Evolutionary conservation across 306 rosid genomes (phyloP), one percentile per base, ranked within the genome.

Genomic region (Aeschynomene evenia): DNA sequence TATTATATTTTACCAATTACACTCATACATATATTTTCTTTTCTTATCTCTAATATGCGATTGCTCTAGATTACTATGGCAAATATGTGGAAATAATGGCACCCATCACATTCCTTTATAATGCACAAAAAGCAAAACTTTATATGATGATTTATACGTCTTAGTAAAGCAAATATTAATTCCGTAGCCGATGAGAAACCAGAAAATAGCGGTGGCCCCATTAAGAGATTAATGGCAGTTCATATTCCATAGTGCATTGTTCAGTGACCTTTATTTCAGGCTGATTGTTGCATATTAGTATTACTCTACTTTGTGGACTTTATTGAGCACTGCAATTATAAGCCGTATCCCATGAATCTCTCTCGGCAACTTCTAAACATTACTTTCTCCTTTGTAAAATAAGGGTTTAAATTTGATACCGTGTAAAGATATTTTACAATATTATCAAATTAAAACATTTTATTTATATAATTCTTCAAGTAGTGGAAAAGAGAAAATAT

Each of bases 221-320:
- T 33, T 39, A 20, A 39, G 66, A 21, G 23, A 40, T 60, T 61
- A 11, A 64, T 48, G 60, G 74, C 49, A 9, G 56, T 2, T 4
- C 18, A 40, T 40, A 40, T 10, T 50, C 15, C 48, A 40, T 40
- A 13, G 14, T 50, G 55, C 75, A 72, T 34, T 26, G 66, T 79
- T 58, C 39, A 28, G 4, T 46, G 14, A 14, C 43, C 57, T 42
- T 60, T 40, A 9, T 7, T 76, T 42, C 31, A 34, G 52, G 61
- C 31, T 70, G 70, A 50, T 69, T 37, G 39, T 56, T 69, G 73
- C 79, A 72, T 45, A 24, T 51, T 50, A 40, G 42, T n/a, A n/a
- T n/a, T n/a, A n/a, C n/a, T n/a, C n/a, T n/a, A n/a, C n/a, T n/a
- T 37, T 50, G n/a, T 24, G n/a, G 3, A 18, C 68, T 76, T 71